Base-by-base conservation (phyloP, 164 flowering plant genomes). In the Vitis riparia region DNA sequence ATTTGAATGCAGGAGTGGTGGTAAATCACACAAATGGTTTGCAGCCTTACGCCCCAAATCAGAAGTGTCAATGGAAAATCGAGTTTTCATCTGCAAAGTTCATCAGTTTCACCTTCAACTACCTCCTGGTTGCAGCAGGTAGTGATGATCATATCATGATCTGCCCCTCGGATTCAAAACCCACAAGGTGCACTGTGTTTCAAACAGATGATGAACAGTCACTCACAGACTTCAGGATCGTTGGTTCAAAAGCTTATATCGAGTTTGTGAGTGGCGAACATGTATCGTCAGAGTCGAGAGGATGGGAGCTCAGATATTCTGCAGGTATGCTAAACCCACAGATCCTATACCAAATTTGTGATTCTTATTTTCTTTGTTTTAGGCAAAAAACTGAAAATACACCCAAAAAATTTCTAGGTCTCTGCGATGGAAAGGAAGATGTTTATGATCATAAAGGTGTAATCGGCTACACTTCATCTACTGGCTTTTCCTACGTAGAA, bases 361-460 rank as follows among this genome's bases (percentile, higher is more conserved):
- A 11, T n/a, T 48, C 14, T 47, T 11, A 47, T 9, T 9, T 17
- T n/a, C 27, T 23, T 23, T 23, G 27, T 23, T 23, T 23, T 23
- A 23, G 27, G 27, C 27, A 23, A 23, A 23, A 23, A 23, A 23
- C 27, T 23, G 27, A 23, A 23, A 23, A 23, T 23, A 23, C 27
- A 23, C 27, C 27, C 27, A 23, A 23, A 15, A 65, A 50, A 8
- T 9, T 49, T 50, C 27, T 23, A 65, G 73, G 73, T 63, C 48
- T 63, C 59, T 71, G 73, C 49, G 1, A 32, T 55, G 73, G 73
- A 14, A 71, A 62, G 60, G 55, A 63, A 71, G 68, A 71, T 57
- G 48, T 71, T 47, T 55, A 71, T 55, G 55, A 27, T 10, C 51
- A 9, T 37, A 7, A 55, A 44, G 73, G 73, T 10, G 48, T 48